These are phyloP conservation scores for Apophysomyces variabilis DNA, from an alignment of 371 early-diverging fungal species.

Conservation along the genomic window DNA sequence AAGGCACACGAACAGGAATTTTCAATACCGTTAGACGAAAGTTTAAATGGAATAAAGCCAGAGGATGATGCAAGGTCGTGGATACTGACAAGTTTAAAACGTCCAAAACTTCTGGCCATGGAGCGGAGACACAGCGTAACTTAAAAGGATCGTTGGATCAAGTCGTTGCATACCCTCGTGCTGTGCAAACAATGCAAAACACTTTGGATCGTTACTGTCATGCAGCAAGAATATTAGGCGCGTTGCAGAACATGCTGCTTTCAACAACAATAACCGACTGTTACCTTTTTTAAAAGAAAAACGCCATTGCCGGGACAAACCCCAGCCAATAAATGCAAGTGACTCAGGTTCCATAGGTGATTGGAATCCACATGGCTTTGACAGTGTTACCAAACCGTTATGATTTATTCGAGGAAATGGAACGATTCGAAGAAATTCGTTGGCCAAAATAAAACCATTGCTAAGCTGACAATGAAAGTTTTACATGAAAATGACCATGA, in stretches of 20 bases:
- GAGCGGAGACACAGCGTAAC: background rate
- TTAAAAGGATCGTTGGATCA: background rate
- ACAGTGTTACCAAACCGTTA: background rate
- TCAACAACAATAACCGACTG: background rate
- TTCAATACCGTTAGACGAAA: background rate
- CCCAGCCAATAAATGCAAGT: background rate
- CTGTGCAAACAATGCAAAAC: background rate
- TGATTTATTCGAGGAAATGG: background rate
- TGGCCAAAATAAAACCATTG: background rate
- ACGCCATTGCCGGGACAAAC: background rate
- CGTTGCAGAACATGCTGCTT: background rate
- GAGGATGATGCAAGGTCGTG: background rate
- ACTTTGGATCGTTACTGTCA: background rate
- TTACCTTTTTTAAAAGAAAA: background rate
- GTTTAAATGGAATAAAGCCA: background rate
- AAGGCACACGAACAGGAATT: background rate
- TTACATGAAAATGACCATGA: background rate
- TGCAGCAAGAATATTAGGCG: background rate
- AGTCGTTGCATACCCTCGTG: background rate
- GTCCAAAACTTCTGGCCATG: too few species aligned
- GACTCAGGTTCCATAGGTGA: background rate
- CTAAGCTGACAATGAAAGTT: background rate
- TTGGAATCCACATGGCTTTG: background rate
- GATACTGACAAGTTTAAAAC: too few species aligned
- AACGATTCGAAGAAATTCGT: constrained; percentile 2